phyloP scores from a whole-genome alignment of 2,329 filamentous ascomycete genomes.

The Apiospora aurea region DNA sequence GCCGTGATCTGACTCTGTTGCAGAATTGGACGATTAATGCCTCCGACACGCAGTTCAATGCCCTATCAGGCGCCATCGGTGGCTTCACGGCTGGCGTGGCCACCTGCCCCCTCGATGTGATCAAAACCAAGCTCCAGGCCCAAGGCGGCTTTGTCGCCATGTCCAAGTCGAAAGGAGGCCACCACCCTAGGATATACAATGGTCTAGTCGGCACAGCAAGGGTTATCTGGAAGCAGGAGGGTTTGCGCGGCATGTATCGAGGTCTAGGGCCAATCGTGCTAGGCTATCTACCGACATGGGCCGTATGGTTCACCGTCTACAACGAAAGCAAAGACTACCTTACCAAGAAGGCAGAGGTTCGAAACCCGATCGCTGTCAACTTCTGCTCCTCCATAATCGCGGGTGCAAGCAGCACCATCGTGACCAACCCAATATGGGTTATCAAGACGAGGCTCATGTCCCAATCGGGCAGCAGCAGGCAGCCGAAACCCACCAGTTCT shows the following conservation, averaged over 20 bases:
- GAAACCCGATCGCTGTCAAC: constrained; percentile 79
- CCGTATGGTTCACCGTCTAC: constrained; percentile 97
- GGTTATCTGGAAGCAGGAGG: constrained; percentile 88
- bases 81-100: constrained; percentile 94
- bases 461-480: constrained; percentile 66
- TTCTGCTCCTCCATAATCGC: constrained; percentile 91
- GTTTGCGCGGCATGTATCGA: constrained; percentile 88
- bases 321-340: constrained; percentile 84
- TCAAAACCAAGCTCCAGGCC: constrained; percentile 97
- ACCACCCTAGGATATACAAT: constrained; percentile 73
- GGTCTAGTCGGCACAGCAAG: constrained; percentile 86
- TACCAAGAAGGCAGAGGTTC: constrained; percentile 41
- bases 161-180: constrained; percentile 52
- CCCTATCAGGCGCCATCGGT: constrained; percentile 84
- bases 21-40: constrained; percentile 64
- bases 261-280: constrained; percentile 93
- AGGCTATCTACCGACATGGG: constrained; percentile 97
- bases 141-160: constrained; percentile 79
- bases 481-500: constrained; percentile 63
- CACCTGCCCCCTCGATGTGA: constrained; percentile 96
- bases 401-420: constrained; percentile 89
- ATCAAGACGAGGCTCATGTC: constrained; percentile 99
- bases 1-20: constrained; percentile 50
- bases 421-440: constrained; percentile 98
- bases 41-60: constrained; percentile 75